Evolutionary conservation across 768 basidiomycete genomes (phyloP), one percentile per base, ranked within the genome.

Genomic region (Boletus reticulatus): DNA sequence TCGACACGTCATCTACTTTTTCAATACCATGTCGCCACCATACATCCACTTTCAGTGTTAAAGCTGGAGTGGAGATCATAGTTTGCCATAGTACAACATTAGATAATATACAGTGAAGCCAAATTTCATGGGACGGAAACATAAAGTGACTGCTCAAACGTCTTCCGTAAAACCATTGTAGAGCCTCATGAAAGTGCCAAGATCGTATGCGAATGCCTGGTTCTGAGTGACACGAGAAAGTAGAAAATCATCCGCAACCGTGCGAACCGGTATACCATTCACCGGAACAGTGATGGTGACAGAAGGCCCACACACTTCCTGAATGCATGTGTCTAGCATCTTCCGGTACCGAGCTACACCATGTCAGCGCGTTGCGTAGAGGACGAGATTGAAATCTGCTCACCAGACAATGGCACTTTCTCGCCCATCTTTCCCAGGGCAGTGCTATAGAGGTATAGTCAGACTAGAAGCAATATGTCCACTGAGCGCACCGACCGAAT

Each of bases 381-480:
- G n/a, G 14, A 31, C 34, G 9, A 27, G 41, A 48, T 45, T 7
- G 9, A 71, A 38, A 4, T 34, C 14, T 44, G 22, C 76, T 59
- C 56, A 78, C 78, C 77, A 4, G 87, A 84, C 52, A 90, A 73
- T 24, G 88, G 87, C 41, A 88, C 77, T 17, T 84, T 81, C 62
- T 85, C 80, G 0, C 87, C 87, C 57, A 89, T 77, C 61, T 81
- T 83, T 12, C 72, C 70, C 22, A 89, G 77, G 3, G 86, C 84
- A 36, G 75, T 73, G 34, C 87, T 88, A 52, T 37, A 45, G 48
- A 41, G 13, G 3, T 14, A 34, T 34, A 34, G 34, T 39, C 46
- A 43, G 45, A 43, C 39, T 52, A 12, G 24, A 27, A 7, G 19
- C 20, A 38, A 27, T 9, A 9, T 20, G 12, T 17, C 19, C 20